These are phyloP conservation scores for Mucuna pruriens DNA, from an alignment of 306 rosid species.

Conservation along the genomic window DNA sequence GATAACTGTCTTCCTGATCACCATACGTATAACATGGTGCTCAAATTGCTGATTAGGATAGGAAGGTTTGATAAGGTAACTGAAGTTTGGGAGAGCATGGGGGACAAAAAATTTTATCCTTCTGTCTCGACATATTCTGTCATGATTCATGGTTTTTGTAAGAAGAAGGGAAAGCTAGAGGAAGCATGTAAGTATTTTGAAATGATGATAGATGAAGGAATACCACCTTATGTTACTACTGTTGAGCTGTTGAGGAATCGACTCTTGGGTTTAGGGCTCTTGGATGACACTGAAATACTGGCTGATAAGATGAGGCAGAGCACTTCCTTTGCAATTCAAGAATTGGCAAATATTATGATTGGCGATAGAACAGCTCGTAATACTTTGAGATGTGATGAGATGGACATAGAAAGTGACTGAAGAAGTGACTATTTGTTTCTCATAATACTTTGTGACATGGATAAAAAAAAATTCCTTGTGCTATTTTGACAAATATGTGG, in stretches of 20 bases:
- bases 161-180: constrained; percentile 80
- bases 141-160: constrained; percentile 80
- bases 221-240: constrained; percentile 79
- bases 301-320: constrained; percentile 74
- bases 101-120: constrained; percentile 59
- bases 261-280: constrained; percentile 64
- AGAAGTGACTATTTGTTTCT: constrained; percentile 17
- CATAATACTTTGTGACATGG: constrained; percentile 4
- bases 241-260: constrained; percentile 69
- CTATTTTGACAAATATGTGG: constrained; percentile 22
- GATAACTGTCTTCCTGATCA: constrained; percentile 65
- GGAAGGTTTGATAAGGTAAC: constrained; percentile 82
- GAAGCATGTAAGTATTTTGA: constrained; percentile 86
- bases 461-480: no score
- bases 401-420: constrained; percentile 66
- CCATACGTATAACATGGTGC: constrained; percentile 81
- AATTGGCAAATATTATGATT: constrained; percentile 59
- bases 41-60: constrained; percentile 71
- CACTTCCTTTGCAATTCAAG: constrained; percentile 69
- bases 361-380: constrained; percentile 46
- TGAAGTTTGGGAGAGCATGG: constrained; percentile 84
- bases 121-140: constrained; percentile 85
- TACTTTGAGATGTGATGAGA: constrained; percentile 44
- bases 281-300: constrained; percentile 65
- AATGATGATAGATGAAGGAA: constrained; percentile 89